Base-by-base conservation (phyloP, 192 early-diverging fungal genomes). In the Podochytrium sp. region DNA sequence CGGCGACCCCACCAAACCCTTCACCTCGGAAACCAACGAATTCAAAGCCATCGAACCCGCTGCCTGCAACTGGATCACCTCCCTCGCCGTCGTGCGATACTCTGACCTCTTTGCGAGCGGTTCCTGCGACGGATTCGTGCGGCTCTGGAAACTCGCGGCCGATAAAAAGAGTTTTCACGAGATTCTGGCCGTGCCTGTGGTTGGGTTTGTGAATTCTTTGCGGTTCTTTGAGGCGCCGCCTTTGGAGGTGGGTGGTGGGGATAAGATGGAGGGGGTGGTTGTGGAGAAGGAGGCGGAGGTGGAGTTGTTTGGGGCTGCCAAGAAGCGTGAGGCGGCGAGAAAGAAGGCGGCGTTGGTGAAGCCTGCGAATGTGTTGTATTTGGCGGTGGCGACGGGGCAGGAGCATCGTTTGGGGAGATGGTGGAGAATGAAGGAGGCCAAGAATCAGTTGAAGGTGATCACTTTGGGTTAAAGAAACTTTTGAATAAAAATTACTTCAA, bases 321-420 rank as follows among this genome's bases (percentile, higher is more conserved):
- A 57, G 18, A 51, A 57, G 59, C 53, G 34, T 49, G 76, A 20
- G n/a, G 65, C 25, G 57, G 69, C 68, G 2, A 50, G 57, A 51
- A 51, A 53, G 20, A 51, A 38, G 7, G 59, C 34, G 27, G 67
- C 47, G 4, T 2, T 55, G 49, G 39, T 14, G 32, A 67, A 58
- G 32, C 58, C 70, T n/a, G 70, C 79, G n/a, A 35, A 65, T 64
- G 30, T 62, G 18, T 71, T 85, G 33, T 78, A 82, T 71, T 65
- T 98, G 40, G 87, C 89, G 2, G 88, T 86, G 1, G 96, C 86
- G 3, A 78, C 92, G 40, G 96, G 96, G 25, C 93, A 95, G 76
- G 97, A 99, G 80, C 93, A 94, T 69, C 85, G 87, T 70, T 71
- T 93, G 42, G 97, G 97, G 12, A 88, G 97, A 50, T 99, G 97